Evolutionary conservation across 108 stramenopile genomes (phyloP), one percentile per base, ranked within the genome.

Genomic region (Pseudonitzschia delicatissima): DNA sequence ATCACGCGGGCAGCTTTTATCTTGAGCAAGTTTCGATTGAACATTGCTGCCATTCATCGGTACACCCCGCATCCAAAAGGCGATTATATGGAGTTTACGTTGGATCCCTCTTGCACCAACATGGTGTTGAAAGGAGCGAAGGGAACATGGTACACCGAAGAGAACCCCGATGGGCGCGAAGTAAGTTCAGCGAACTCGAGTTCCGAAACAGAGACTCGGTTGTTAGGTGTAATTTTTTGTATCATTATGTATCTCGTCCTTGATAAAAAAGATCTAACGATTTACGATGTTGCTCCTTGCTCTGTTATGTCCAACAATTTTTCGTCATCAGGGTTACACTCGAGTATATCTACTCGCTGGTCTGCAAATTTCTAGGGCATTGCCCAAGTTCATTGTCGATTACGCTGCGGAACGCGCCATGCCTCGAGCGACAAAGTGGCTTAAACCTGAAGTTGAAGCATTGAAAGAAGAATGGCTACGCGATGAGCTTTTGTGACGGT

Each of bases 341-440:
- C 78, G 92, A 15, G 92, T 93, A 0, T 93, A 88, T 83, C 73
- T 93, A 53, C 73, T 93, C 9, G 90, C 89, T 48, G 86, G 87
- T 67, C 65, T 93, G 28, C 76, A 81, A 39, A 85, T 93, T 18
- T 88, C 87, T n/a, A 66, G 72, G 45, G 53, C 85, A 25, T 71
- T 93, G 36, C 92, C 92, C 2, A 77, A 74, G 42, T 93, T 87
- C 62, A 91, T 93, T 66, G 87, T 88, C 6, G 89, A 91, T 62
- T 93, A 93, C 62, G 80, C 92, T n/a, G 92, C 92, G 0, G 67
- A 81, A 37, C 75, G 87, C 31, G 92, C 92, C 18, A 93, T 93
- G 92, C 92, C 92, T 2, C 69, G 92, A 57, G 92, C 92, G 18
- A 94, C 92, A 5, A 84, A 83, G 39, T 94, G 92, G 92, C 65